Evolutionary conservation across 768 basidiomycete species (phyloP).

Genomic region (Boletus subcaerulescens): DNA sequence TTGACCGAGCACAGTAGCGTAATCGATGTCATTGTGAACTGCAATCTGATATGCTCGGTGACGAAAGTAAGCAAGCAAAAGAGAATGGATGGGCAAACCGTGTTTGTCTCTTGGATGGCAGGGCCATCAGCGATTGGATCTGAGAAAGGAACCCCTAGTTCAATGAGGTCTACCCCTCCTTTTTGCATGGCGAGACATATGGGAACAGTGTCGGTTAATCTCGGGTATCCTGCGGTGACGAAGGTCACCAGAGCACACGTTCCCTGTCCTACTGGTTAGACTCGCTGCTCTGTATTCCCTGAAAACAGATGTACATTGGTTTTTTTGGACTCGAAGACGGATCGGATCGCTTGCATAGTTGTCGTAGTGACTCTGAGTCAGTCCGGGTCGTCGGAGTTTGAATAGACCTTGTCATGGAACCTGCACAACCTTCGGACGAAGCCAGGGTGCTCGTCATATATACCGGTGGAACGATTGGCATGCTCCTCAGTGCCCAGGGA

Average conservation of each 20-base stretch:
- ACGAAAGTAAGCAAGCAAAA: neutral
- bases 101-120: conserved; percentile 89
- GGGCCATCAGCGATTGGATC: conserved; percentile 97
- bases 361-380: too few species aligned
- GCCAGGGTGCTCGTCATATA: conserved; percentile 84
- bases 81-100: conserved; percentile 38
- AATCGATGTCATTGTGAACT: conserved; percentile 76
- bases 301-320: conserved; percentile 7
- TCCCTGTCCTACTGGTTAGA: conserved; percentile 24
- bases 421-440: conserved; percentile 54
- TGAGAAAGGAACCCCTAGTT: conserved; percentile 76
- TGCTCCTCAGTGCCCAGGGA: conserved; percentile 74
- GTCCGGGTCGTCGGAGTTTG: conserved; percentile 2
- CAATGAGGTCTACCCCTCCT: conserved; percentile 92
- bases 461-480: conserved; percentile 88
- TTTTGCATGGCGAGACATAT: conserved; percentile 89
- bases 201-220: conserved; percentile 73
- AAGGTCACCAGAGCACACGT: conserved; percentile 76
- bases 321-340: conserved; percentile 28
- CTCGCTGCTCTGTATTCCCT: too few species aligned
- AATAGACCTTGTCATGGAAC: conserved; percentile 41
- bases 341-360: conserved; percentile 28
- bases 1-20: conserved; percentile 67
- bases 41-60: conserved; percentile 59
- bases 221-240: conserved; percentile 92